Conservation (phyloP, 371 early-diverging fungal genomes). For the Mucor lusitanicus region DNA sequence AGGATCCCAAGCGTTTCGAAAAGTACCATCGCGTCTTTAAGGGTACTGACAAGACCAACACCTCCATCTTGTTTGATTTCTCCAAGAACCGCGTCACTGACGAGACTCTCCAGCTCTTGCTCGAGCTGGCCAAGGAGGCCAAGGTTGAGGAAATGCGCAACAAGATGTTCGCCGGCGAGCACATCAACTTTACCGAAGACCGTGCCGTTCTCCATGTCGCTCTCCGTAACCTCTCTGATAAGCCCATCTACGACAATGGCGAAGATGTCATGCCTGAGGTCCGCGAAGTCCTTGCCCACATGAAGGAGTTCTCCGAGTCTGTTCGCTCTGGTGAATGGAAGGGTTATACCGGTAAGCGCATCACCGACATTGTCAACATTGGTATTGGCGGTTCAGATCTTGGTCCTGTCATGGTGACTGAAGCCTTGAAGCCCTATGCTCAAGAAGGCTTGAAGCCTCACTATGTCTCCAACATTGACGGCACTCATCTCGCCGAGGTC, state of each 20-base stretch:
- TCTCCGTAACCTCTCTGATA: conserved; percentile 86
- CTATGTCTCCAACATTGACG: conserved; percentile 99
- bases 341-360: conserved; percentile 93
- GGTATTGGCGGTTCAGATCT: conserved; percentile 99
- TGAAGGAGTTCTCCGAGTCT: conserved; percentile 82
- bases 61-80: conserved; percentile 86
- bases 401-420: conserved; percentile 98
- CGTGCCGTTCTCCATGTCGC: conserved; percentile 97
- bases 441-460: conserved; percentile 78
- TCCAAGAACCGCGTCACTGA: conserved; percentile 92
- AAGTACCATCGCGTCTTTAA: conserved; percentile 78
- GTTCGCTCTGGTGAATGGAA: conserved; percentile 91
- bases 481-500: conserved; percentile 93
- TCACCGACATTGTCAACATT: conserved; percentile 97
- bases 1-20: conserved; percentile 77
- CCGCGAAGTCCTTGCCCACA: conserved; percentile 91
- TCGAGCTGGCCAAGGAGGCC: conserved; percentile 84
- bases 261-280: conserved; percentile 93
- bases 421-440: conserved; percentile 94
- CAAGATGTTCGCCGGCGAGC: conserved; percentile 95
- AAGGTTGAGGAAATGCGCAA: conserved; percentile 84
- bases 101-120: conserved; percentile 76
- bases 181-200: conserved; percentile 98
- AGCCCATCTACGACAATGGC: conserved; percentile 82
- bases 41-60: conserved; percentile 58